Base-by-base conservation (phyloP, 140 eudicot genomes). In the Senecio squalidus region DNA sequence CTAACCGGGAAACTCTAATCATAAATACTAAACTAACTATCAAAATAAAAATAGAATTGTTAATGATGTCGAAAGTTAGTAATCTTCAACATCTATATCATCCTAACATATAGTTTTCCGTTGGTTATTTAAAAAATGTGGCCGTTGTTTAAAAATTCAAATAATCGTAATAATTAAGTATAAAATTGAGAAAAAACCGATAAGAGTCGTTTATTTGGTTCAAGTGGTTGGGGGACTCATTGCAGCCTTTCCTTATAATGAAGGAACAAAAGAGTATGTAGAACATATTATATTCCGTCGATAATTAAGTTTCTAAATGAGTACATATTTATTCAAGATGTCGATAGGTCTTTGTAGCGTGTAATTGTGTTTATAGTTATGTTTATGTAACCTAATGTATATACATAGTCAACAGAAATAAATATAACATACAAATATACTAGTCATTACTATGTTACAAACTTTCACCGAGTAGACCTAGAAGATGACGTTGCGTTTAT, bases 231-330 rank as follows among this genome's bases (percentile, higher is more conserved):
- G 7, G 57, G 38, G 43, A 13, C n/a, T 48, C 4, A 3, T 15
- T 54, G 65, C 56, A 56, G 11, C 66, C 66, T 68, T 68, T 68
- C 29, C 57, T 22, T 46, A 31, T 14, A 14, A 46, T 34, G 52
- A 68, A 58, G 60, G 59, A 68, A 68, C 74, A 58, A 31, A 22
- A 13, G 22, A 45, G n/a, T 16, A 67, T 45, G 36, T n/a, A 24
- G 6, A 46, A 22, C 33, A 56, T 46, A n/a, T n/a, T n/a, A n/a
- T n/a, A n/a, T n/a, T n/a, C n/a, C n/a, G n/a, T n/a, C n/a, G n/a
- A n/a, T n/a, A 17, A 11, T 41, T 53, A 20, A 10, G 36, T 64
- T 6, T 30, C 8, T 18, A 63, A 15, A 9, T 21, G 15, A 4
- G 33, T 24, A 50, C 16, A 40, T 43, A 22, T 48, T 17, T 48